Percentiles rank a stretch among this genome's conserved stretches.
Evolutionary conservation across 106 monocot genomes (phyloP).

Genomic region (Dendrobium officinale): DNA sequence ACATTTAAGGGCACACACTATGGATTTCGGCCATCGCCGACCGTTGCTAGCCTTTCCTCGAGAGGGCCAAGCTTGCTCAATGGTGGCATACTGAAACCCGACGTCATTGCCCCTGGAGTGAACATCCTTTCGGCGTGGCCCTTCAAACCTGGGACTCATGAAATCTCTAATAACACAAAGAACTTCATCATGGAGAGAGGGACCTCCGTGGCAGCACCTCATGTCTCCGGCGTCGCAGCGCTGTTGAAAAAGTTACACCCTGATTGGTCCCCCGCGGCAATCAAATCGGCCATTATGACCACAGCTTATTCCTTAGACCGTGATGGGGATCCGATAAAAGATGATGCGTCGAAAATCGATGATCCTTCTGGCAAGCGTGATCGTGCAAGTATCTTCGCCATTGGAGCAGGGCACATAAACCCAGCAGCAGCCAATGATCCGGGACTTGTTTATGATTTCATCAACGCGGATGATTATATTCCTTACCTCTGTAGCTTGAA

Average conservation of each 20-base stretch:
- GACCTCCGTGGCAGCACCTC: slow-evolving; percentile 13
- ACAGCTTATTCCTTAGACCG: neutral
- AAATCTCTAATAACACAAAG: neutral
- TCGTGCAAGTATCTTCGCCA: neutral
- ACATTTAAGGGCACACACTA: slow-evolving; percentile 3
- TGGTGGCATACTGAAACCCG: slow-evolving; percentile 8
- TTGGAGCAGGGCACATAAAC: slow-evolving; percentile 13
- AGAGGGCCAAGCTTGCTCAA: slow-evolving; percentile 8
- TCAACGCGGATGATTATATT: neutral
- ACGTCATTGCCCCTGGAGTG: slow-evolving; percentile 12
- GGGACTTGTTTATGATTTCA: slow-evolving; percentile 13
- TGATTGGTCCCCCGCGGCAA: slow-evolving; percentile 22
- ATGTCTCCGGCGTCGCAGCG: slow-evolving; percentile 12
- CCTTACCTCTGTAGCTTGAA: slow-evolving; percentile 14
- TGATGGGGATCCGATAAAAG: neutral
- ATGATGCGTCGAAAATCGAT: neutral
- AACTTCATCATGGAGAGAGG: slow-evolving; percentile 12
- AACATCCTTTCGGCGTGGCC: slow-evolving; percentile 15
- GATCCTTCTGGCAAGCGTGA: neutral
- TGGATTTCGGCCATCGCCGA: neutral
- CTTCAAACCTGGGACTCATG: neutral
- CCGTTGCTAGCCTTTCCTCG: slow-evolving; percentile 12
- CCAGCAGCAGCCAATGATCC: slow-evolving; percentile 1
- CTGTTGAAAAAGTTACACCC: slow-evolving; percentile 9
- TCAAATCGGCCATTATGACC: slow-evolving; percentile 28